A percentile compares a stretch with the other conserved stretches of the same genome.
Evolutionary conservation across 2,329 filamentous ascomycete species (phyloP).

Genomic region (Drechslerella stenobrocha): DNA sequence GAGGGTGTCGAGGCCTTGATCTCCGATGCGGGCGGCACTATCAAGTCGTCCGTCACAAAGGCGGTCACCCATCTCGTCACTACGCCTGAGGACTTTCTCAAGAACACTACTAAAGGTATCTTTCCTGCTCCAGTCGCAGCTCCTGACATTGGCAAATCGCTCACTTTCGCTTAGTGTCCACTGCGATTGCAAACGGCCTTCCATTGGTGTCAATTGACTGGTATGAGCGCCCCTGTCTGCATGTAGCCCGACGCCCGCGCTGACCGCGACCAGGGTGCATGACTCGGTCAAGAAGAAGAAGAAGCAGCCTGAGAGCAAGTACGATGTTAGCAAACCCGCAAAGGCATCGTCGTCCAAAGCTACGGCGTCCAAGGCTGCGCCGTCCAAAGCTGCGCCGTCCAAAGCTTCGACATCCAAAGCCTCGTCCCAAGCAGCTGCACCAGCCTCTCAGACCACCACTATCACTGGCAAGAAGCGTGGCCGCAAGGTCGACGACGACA

Average conservation of each 20-base stretch:
- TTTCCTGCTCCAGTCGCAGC: background rate
- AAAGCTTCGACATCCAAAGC: conserved; percentile 31
- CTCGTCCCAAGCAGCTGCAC: conserved; percentile 20
- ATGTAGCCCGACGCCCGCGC: background rate
- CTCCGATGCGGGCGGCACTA: conserved; percentile 59
- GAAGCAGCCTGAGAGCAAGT: conserved; percentile 40
- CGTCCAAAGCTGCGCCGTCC: conserved; percentile 27
- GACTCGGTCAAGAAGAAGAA: conserved; percentile 41
- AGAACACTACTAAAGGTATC: conserved; percentile 59
- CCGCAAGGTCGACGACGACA: conserved; percentile 46
- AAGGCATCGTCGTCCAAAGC: conserved; percentile 13
- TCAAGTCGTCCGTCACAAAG: conserved; percentile 59
- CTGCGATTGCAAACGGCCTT: conserved; percentile 23
- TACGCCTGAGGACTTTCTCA: conserved; percentile 61
- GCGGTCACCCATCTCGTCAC: conserved; percentile 64
- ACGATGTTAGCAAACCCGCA: conserved; percentile 23
- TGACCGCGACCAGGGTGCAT: conserved; percentile 22
- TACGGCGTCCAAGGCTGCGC: conserved; percentile 54
- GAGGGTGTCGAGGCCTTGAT: conserved; percentile 59
- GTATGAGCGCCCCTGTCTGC: background rate
- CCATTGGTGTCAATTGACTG: conserved; percentile 23
- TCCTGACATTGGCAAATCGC: conserved; percentile 2
- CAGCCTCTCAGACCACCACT: conserved; percentile 36
- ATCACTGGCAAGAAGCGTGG: conserved; percentile 47
- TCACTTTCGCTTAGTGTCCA: conserved; percentile 8